These are phyloP conservation scores for Colletotrichum sublineola DNA, from an alignment of 2,329 filamentous ascomycete genomes.

Conservation along the genomic window DNA sequence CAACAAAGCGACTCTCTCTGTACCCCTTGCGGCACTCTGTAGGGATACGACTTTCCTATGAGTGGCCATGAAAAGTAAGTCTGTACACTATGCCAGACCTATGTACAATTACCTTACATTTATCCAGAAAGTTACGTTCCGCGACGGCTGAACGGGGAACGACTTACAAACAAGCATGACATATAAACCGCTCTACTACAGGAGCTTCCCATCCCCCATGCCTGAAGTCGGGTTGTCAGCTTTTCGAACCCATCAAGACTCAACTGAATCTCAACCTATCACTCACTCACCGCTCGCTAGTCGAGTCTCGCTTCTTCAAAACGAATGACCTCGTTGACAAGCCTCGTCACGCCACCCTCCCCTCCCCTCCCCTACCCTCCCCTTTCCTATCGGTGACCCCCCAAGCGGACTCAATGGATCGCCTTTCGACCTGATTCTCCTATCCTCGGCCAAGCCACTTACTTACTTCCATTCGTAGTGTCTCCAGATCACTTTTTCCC, in stretches of 20 bases:
- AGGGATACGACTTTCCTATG: no score
- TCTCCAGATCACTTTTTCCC: no score
- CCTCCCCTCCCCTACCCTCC: no score
- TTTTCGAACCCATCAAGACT: neutral
- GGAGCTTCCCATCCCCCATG: constrained; percentile 14
- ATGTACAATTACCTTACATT: no score
- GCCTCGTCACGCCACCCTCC: neutral
- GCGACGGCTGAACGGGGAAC: neutral
- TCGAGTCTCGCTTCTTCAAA: neutral
- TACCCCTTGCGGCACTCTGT: no score
- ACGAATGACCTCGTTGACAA: neutral
- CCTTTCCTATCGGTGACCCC: neutral
- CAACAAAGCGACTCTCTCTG: no score
- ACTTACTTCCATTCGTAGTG: neutral
- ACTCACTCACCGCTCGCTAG: no score
- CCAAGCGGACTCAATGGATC: constrained; percentile 4
- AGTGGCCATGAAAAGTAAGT: no score
- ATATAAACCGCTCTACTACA: no score
- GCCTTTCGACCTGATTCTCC: neutral
- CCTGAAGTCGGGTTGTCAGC: constrained; percentile 15
- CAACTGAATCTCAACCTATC: neutral
- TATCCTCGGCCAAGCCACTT: neutral
- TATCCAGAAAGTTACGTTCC: no score
- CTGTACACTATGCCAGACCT: no score
- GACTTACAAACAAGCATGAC: neutral